Percentiles rank a stretch among this genome's conserved stretches.
Conservation (phyloP, 148 eudicot species). For the Camellia granthamiana region DNA sequence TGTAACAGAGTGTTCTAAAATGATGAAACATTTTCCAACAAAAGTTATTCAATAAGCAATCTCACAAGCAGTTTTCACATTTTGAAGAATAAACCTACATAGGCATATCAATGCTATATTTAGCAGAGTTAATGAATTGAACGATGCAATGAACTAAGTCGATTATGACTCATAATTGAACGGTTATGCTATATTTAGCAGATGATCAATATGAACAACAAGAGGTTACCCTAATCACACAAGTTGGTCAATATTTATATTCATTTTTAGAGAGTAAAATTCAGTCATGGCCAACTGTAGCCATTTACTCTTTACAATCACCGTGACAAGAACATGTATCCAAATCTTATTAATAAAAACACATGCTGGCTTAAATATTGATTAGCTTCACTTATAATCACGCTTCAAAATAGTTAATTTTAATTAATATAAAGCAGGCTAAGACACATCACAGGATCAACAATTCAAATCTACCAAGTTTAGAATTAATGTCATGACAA, state of each 20-base stretch:
- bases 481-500: background rate
- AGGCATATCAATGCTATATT: background rate
- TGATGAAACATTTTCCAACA: background rate
- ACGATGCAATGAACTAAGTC: background rate
- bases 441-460: background rate
- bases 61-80: background rate
- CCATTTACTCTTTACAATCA: background rate
- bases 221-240: background rate
- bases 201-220: background rate
- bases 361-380: background rate
- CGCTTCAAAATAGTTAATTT: background rate
- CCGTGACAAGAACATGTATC: background rate
- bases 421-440: background rate
- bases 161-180: background rate
- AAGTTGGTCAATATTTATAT: too few relatives aligned
- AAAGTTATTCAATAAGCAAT: background rate
- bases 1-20: background rate
- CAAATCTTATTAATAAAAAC: background rate
- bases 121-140: background rate
- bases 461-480: background rate
- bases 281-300: background rate
- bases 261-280: background rate
- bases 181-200: too few relatives aligned
- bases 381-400: background rate
- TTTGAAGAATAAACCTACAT: background rate